Percentiles rank a stretch among this genome's conserved stretches.
Evolutionary conservation across 2,329 filamentous ascomycete species (phyloP).

Genomic region (Helicocarpus griseus): DNA sequence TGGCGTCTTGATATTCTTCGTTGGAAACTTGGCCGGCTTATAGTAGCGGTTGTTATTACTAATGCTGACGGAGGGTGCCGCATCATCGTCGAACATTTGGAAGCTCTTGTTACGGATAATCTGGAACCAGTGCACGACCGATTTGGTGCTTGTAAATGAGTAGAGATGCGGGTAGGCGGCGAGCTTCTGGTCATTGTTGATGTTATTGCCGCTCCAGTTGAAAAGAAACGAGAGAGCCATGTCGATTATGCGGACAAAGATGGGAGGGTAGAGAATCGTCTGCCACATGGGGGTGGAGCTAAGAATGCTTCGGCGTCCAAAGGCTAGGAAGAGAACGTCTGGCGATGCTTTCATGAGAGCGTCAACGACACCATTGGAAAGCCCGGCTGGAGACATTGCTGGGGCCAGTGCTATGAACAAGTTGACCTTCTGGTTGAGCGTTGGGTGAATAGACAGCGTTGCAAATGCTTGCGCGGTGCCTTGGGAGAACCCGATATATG

Average conservation of each 20-base stretch:
- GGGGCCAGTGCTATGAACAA: slow-evolving; percentile 94
- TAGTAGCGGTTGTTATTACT: slow-evolving; percentile 72
- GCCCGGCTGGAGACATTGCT: slow-evolving; percentile 87
- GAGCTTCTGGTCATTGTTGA: slow-evolving; percentile 76
- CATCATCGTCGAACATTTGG: slow-evolving; percentile 97
- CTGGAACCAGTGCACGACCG: slow-evolving; percentile 98
- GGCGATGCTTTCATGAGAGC: slow-evolving; percentile 89
- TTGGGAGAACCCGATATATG: slow-evolving; percentile 95
- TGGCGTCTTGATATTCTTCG: slow-evolving; percentile 91
- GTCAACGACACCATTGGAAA: slow-evolving; percentile 84
- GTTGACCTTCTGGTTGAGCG: slow-evolving; percentile 84
- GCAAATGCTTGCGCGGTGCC: slow-evolving; percentile 96
- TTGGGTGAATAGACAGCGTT: slow-evolving; percentile 81
- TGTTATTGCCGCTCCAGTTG: slow-evolving; percentile 79
- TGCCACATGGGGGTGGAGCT: slow-evolving; percentile 97
- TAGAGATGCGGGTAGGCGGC: slow-evolving; percentile 94
- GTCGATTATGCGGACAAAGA: slow-evolving; percentile 85
- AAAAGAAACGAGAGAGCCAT: slow-evolving; percentile 73
- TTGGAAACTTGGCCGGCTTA: slow-evolving; percentile 93
- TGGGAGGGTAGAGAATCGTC: slow-evolving; percentile 83
- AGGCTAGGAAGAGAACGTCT: slow-evolving; percentile 82
- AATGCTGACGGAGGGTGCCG: slow-evolving; percentile 65
- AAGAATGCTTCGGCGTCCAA: slow-evolving; percentile 82
- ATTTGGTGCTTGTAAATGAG: slow-evolving; percentile 93
- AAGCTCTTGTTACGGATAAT: slow-evolving; percentile 95